Evolutionary conservation across 2,329 filamentous ascomycete species (phyloP).

Genomic region (Bipolaris zeicola): DNA sequence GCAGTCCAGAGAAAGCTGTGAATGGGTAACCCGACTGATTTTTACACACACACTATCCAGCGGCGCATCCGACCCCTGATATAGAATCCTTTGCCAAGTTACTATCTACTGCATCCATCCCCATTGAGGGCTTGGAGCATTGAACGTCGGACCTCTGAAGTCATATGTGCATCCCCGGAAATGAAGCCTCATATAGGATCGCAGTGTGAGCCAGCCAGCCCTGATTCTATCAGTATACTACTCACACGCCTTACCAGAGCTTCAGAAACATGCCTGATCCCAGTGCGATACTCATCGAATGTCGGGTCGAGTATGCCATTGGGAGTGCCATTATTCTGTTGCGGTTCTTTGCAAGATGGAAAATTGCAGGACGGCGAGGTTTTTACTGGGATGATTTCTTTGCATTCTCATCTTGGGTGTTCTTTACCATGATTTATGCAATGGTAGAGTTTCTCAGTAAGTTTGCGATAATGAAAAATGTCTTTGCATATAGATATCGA

Average conservation of each 20-base stretch:
- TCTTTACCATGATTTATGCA: background rate
- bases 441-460: slow-evolving; percentile 6
- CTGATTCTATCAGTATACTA: background rate
- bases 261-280: background rate
- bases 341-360: background rate
- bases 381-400: slow-evolving; percentile 2
- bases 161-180: background rate
- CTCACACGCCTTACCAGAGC: background rate
- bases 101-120: background rate
- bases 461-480: background rate
- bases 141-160: background rate
- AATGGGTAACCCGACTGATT: background rate
- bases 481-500: accelerated
- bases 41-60: background rate
- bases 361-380: background rate
- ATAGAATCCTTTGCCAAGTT: background rate
- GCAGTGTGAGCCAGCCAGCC: background rate
- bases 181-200: background rate
- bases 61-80: background rate
- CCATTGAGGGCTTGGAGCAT: background rate
- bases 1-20: background rate
- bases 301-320: background rate
- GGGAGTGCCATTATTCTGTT: background rate
- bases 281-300: background rate
- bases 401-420: background rate